These are phyloP conservation scores for Mucor racemosus DNA, from an alignment of 371 early-diverging fungal genomes.

Conservation along the genomic window DNA sequence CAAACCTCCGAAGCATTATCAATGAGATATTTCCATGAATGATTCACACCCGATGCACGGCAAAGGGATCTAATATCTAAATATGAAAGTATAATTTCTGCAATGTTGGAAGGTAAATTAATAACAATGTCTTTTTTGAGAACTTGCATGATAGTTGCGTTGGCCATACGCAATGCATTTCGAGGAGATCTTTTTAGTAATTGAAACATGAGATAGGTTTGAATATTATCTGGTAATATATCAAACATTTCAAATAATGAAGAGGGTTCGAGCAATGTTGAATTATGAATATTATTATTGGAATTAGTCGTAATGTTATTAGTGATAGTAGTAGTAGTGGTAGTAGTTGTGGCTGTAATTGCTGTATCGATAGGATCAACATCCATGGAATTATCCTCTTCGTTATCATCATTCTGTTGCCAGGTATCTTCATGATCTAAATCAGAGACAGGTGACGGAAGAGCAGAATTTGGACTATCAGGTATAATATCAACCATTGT, in stretches of 20 bases:
- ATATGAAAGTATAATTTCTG: slow-evolving; percentile 75
- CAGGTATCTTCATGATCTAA: slow-evolving; percentile 17
- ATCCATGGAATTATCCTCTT: background rate
- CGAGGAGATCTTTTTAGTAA: slow-evolving; percentile 45
- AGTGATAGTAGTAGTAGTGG: background rate
- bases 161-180: slow-evolving; percentile 82
- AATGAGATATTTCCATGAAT: slow-evolving; percentile 77
- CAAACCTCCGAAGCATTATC: slow-evolving; percentile 75
- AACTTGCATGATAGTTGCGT: slow-evolving; percentile 77
- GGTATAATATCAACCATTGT: slow-evolving; percentile 19
- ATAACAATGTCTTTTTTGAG: slow-evolving; percentile 88
- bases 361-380: background rate
- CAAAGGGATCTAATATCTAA: slow-evolving; percentile 83
- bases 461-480: slow-evolving; percentile 41
- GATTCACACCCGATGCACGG: slow-evolving; percentile 80
- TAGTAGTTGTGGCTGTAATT: slow-evolving; percentile 1
- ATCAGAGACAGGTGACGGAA: slow-evolving; percentile 39
- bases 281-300: slow-evolving; percentile 1
- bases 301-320: slow-evolving; percentile 5
- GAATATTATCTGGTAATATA: slow-evolving; percentile 34
- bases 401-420: background rate
- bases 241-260: slow-evolving; percentile 42
- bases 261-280: slow-evolving; percentile 6
- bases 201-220: slow-evolving; percentile 48
- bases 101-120: slow-evolving; percentile 77